Evolutionary conservation across 108 stramenopile species (phyloP), one percentile per base, ranked within the genome.

Genomic region (Aurantiochytrium sp.): DNA sequence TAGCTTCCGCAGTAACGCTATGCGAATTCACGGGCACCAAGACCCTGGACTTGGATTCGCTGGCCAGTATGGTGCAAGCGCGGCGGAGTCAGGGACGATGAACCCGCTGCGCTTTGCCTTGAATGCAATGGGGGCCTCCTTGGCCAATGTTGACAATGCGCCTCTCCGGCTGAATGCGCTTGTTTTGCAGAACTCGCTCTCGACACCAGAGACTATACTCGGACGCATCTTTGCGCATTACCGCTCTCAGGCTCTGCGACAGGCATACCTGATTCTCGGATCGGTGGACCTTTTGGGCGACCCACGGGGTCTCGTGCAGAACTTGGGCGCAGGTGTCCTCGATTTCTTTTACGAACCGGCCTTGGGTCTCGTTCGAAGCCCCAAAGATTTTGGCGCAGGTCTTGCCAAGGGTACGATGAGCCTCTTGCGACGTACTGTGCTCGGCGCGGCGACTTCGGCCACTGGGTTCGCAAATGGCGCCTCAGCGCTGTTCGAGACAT

Each of bases 291-390:
- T 83, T 16, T 35, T 83, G 6, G 76, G 76, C 19, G 76, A 83
- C 49, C 76, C 76, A 6, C 76, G 76, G 12, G 76, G 76, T 23
- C 76, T 83, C 49, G 76, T 83, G 49, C 76, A 83, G 51, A 83
- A 83, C 28, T 45, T 83, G 6, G 76, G 76, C 19, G 76, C 76
- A 35, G 76, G 76, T 8, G 76, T 83, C 43, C 76, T 83, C 10
- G 76, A 83, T 23, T 83, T 83, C 23, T 83, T 83, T 53, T 83
- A 83, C 76, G 76, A 83, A 53, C 76, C 76, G 6, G 76, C 76
- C 25, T 23, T 83, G 45, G 76, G 76, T 8, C 76, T 83, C 25
- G 76, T 83, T 2, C 45, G 76, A 18, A 83, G 76, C 76, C 76
- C 76, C 6, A 83, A 83, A 35, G 76, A 83, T 35, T 83, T 83